Conservation (phyloP, 1,284 basidiomycete species). For the Cutaneotrichosporon sp. region DNA sequence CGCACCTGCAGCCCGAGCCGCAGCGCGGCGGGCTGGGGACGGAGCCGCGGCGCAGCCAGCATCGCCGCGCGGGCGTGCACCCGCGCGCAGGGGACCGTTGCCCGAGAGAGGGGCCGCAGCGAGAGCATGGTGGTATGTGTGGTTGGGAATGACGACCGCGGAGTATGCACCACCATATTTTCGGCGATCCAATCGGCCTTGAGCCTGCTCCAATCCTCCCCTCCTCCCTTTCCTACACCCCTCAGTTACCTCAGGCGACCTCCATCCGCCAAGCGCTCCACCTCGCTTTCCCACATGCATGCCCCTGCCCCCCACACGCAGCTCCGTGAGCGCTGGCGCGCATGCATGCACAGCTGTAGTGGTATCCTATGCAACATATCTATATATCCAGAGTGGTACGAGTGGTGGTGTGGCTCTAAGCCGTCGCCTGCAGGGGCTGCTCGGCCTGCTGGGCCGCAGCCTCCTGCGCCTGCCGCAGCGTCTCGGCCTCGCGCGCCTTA, state of each 20-base stretch:
- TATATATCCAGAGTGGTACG: conserved; percentile 1
- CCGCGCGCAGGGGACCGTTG: conserved; percentile 3
- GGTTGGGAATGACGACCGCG: conserved; percentile 7
- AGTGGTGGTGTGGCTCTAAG: background rate
- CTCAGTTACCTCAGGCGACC: too few species aligned
- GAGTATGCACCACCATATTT: conserved; percentile 1
- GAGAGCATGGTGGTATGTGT: conserved; percentile 14
- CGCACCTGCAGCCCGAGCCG: background rate
- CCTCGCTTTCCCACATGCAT: background rate
- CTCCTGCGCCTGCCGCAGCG: conserved; percentile 42
- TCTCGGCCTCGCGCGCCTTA: conserved; percentile 60
- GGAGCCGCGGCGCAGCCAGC: conserved; percentile 5
- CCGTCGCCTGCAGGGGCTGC: background rate
- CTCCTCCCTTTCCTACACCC: too few species aligned
- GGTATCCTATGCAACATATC: conserved; percentile 10
- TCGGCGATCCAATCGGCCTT: conserved; percentile 1
- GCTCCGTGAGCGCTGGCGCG: background rate
- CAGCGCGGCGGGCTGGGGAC: background rate
- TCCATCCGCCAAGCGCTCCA: too few species aligned
- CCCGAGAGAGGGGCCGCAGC: conserved; percentile 9
- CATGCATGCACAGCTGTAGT: background rate
- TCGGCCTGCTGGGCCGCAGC: conserved; percentile 3
- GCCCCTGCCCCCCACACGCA: background rate
- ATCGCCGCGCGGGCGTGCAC: background rate
- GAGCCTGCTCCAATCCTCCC: background rate